Conservation (phyloP, 495 filamentous ascomycete species). For the Amorphotheca resinae region DNA sequence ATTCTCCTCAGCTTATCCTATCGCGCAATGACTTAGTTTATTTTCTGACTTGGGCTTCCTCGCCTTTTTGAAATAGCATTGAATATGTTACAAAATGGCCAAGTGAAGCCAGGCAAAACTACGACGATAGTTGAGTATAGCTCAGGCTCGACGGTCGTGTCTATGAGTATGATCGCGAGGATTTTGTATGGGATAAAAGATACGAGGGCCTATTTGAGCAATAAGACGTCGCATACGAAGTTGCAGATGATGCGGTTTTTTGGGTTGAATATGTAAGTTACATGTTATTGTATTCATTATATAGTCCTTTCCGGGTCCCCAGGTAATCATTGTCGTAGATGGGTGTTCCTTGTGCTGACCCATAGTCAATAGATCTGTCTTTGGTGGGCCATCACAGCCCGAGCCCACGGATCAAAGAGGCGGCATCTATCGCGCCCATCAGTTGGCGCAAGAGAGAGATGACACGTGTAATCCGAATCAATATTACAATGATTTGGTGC, state of each 20-base stretch:
- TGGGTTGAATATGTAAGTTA: conserved; percentile 36
- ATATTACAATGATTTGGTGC: conserved; percentile 37
- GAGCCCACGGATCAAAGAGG: conserved; percentile 42
- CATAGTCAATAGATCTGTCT: conserved; percentile 29
- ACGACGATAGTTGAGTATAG: conserved; percentile 47
- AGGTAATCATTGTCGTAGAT: too few relatives aligned
- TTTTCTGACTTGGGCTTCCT: not conserved
- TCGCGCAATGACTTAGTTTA: too few relatives aligned
- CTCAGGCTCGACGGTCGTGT: conserved; percentile 50
- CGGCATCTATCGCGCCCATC: conserved; percentile 35
- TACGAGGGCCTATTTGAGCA: conserved; percentile 43
- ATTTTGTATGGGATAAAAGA: conserved; percentile 40
- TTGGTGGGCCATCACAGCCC: conserved; percentile 45
- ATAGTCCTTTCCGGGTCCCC: too few relatives aligned
- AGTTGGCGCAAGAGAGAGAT: conserved; percentile 28
- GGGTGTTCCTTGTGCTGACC: too few relatives aligned
- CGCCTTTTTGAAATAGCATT: not conserved
- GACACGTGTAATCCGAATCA: conserved; percentile 41
- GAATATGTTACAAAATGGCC: conserved; percentile 1
- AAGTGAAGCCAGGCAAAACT: conserved; percentile 29
- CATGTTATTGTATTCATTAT: too few relatives aligned
- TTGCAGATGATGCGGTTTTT: conserved; percentile 46
- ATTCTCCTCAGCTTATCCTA: too few relatives aligned
- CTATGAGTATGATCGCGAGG: conserved; percentile 41
- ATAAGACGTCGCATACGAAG: conserved; percentile 44